Percentiles rank a stretch among this genome's conserved stretches.
Conservation (phyloP, 108 stramenopile genomes). For the Parietichytrium sp. region DNA sequence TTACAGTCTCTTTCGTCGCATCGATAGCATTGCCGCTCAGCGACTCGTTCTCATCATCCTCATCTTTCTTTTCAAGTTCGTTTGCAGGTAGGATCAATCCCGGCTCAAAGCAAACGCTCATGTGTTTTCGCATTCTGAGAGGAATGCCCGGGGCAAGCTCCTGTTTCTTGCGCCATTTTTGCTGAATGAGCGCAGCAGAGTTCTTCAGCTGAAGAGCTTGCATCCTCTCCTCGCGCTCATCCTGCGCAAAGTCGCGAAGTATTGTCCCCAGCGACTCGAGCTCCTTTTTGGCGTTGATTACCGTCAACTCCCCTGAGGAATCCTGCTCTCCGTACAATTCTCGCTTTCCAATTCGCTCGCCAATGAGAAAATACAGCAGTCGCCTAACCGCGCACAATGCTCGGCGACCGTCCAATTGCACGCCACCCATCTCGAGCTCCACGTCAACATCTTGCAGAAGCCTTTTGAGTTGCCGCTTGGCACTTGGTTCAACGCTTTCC, state of each 20-base stretch:
- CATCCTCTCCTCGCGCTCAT: conserved; percentile 27
- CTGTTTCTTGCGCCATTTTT: conserved; percentile 29
- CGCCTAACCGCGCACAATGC: conserved; percentile 24
- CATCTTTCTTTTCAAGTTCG: not conserved
- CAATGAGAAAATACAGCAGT: conserved; percentile 8
- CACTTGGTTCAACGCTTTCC: not conserved
- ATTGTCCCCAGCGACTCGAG: not conserved
- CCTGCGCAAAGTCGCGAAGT: conserved; percentile 32
- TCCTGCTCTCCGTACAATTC: conserved; percentile 24
- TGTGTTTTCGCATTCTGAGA: not conserved
- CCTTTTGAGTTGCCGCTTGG: not conserved
- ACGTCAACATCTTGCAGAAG: not conserved
- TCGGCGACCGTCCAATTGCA: not conserved
- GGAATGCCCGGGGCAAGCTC: not conserved
- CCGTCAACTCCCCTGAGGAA: not conserved
- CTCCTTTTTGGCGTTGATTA: conserved; percentile 13
- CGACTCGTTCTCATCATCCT: not conserved
- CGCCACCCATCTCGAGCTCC: conserved; percentile 14
- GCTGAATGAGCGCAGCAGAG: not conserved
- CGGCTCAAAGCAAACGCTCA: conserved; percentile 1
- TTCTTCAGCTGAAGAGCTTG: conserved; percentile 5
- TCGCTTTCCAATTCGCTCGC: conserved; percentile 32
- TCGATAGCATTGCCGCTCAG: not conserved
- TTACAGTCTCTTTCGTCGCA: not conserved
- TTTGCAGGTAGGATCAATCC: not conserved